Evolutionary conservation across 2,329 filamentous ascomycete genomes (phyloP).

Genomic region (Nigrograna mackinnonii): DNA sequence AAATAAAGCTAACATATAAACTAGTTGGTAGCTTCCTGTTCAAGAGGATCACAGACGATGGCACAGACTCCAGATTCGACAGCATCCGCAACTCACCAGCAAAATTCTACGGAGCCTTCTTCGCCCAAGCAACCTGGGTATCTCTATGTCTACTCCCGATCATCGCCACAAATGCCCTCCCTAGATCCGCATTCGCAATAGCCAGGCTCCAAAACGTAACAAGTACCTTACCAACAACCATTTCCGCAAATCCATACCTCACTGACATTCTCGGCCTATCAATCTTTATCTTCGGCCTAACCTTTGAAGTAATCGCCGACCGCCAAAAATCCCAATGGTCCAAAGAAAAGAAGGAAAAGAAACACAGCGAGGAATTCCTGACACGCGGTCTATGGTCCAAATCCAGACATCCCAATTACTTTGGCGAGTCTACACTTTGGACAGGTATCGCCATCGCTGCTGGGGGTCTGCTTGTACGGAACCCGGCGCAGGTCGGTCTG

Average conservation of each 20-base stretch:
- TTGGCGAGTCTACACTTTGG: slow-evolving; percentile 73
- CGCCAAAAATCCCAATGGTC: slow-evolving; percentile 67
- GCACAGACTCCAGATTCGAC: slow-evolving; percentile 64
- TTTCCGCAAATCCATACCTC: slow-evolving; percentile 44
- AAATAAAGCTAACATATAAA: slow-evolving; percentile 1
- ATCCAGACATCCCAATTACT: slow-evolving; percentile 70
- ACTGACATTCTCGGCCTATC: slow-evolving; percentile 62
- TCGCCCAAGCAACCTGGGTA: slow-evolving; percentile 69
- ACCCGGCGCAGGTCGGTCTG: slow-evolving; percentile 61
- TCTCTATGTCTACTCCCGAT: slow-evolving; percentile 69
- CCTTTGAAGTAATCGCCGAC: slow-evolving; percentile 66
- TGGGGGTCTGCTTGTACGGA: slow-evolving; percentile 59
- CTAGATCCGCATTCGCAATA: slow-evolving; percentile 51
- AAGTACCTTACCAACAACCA: slow-evolving; percentile 48
- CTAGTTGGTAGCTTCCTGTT: slow-evolving; percentile 69
- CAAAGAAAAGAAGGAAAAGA: slow-evolving; percentile 64
- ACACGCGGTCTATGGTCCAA: slow-evolving; percentile 65
- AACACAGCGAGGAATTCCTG: slow-evolving; percentile 69
- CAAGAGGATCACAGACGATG: slow-evolving; percentile 60
- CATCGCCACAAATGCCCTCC: slow-evolving; percentile 65
- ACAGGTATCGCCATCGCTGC: slow-evolving; percentile 65
- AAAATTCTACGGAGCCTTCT: slow-evolving; percentile 59
- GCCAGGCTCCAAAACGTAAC: slow-evolving; percentile 15
- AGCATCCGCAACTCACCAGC: slow-evolving; percentile 55
- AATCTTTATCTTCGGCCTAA: slow-evolving; percentile 63